phyloP scores from a whole-genome alignment of 345 rosid genomes.

The Euphorbia lathyris region DNA sequence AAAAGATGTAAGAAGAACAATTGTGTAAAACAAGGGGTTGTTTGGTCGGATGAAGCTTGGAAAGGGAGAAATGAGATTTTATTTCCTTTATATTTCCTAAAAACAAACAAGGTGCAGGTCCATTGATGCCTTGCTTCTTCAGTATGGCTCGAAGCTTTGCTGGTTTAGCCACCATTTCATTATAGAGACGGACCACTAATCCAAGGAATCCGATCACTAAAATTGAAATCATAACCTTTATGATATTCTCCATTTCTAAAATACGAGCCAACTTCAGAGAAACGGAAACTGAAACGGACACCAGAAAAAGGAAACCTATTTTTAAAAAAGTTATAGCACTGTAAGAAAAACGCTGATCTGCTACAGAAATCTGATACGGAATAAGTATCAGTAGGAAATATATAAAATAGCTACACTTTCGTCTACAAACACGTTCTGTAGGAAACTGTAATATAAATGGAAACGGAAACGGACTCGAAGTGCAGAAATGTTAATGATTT shows the following conservation, averaged over 20 bases:
- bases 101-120: constrained; percentile 36
- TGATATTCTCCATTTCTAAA: neutral
- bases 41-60: neutral
- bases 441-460: too few species aligned
- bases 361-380: too few species aligned
- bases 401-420: too few species aligned
- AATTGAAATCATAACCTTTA: neutral
- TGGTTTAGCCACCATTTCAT: constrained; percentile 35
- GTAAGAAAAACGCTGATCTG: too few species aligned
- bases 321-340: too few species aligned
- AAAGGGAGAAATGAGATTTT: constrained; percentile 9
- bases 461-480: too few species aligned
- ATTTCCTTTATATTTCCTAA: constrained; percentile 47
- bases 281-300: too few species aligned
- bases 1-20: constrained; percentile 30
- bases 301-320: too few species aligned
- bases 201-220: constrained; percentile 15
- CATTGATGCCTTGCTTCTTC: constrained; percentile 36
- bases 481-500: too few species aligned
- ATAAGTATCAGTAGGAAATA: too few species aligned
- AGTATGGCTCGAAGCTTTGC: constrained; percentile 29
- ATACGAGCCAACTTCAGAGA: too few species aligned
- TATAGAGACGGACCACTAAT: constrained; percentile 18
- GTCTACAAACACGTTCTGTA: too few species aligned
- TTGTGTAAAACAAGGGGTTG: constrained; percentile 25